Base-by-base conservation (phyloP, 2,329 filamentous ascomycete species). In the Verticillium klebahnii region DNA sequence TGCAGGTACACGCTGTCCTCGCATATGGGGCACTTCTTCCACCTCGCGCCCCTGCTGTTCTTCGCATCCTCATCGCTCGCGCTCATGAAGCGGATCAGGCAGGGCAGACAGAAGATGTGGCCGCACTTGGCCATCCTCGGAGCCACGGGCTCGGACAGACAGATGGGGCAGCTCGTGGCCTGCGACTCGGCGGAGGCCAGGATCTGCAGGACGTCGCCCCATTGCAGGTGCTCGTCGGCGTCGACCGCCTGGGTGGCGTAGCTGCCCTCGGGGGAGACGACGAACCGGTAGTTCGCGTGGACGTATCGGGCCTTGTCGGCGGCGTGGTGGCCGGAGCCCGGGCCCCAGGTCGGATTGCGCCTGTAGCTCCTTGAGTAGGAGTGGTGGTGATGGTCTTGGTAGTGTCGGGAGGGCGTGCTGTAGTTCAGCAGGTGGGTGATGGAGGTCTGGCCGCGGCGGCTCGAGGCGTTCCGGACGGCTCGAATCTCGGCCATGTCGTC, bases 391-490 rank as follows among this genome's bases (percentile, higher is more conserved):
- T 79, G 29, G 73, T 86, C 84, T 69, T 83, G 83, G 64, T 88
- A 85, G 25, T 89, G 89, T 57, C 91, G 86, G 52, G 90, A 88
- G 25, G 93, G 91, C 23, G 92, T 81, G 55, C 90, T 88, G 76
- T 97, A 96, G 79, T 94, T 94, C 83, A 99, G 91, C 62, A 99
- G 80, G 76, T 99, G 95, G 50, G 95, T 98, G 73, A 99, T 99
- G 70, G 92, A 96, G 60, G 93, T 97, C 76, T 97, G 94, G 60
- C 95, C 95, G 70, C 95, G 92, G 63, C 95, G 89, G 71, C 83
- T 84, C n/a, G 80, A 82, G 14, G 83, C 75, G 67, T 85, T 86
- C 62, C 82, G 79, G 62, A 86, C 74, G 23, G 83, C 83, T 66
- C 83, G 78, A 64, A 93, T 82, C 80, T 97, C 93, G 67, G 88